phyloP scores from a whole-genome alignment of 2,329 filamentous ascomycete genomes.

The Penicillium sclerotigenum region DNA sequence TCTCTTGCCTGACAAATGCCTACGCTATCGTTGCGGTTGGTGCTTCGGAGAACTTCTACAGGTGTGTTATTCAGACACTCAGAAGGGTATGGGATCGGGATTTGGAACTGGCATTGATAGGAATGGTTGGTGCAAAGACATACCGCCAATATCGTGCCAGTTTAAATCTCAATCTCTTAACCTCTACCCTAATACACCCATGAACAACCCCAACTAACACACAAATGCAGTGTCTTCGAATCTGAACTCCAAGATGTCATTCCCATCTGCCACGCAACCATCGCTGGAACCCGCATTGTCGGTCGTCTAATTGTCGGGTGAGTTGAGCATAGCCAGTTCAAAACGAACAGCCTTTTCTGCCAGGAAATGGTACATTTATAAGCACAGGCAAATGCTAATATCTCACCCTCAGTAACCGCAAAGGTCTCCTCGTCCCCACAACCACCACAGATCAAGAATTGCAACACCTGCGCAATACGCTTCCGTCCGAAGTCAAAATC shows the following conservation, averaged over 20 bases:
- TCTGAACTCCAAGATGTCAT: slow-evolving; percentile 96
- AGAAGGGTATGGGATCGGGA: neutral
- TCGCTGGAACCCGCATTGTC: slow-evolving; percentile 93
- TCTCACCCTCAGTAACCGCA: slow-evolving; percentile 68
- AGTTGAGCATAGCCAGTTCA: neutral
- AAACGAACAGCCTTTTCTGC: neutral
- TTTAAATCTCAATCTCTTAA: neutral
- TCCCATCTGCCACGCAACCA: slow-evolving; percentile 93
- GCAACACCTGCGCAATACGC: slow-evolving; percentile 90
- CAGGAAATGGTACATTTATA: neutral
- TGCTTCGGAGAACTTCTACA: slow-evolving; percentile 98
- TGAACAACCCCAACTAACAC: slow-evolving; percentile 6
- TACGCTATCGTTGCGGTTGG: slow-evolving; percentile 93
- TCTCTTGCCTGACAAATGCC: slow-evolving; percentile 93
- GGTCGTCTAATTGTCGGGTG: slow-evolving; percentile 91
- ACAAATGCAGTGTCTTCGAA: slow-evolving; percentile 74
- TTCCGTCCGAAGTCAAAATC: slow-evolving; percentile 88
- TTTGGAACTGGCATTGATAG: neutral
- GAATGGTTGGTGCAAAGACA: neutral
- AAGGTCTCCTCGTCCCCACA: slow-evolving; percentile 92
- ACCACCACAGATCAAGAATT: slow-evolving; percentile 97
- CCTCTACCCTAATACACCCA: neutral
- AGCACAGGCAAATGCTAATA: neutral
- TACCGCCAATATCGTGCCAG: neutral
- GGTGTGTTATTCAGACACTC: slow-evolving; percentile 45